Base-by-base conservation (phyloP, 2,329 filamentous ascomycete genomes). In the Dactylella cylindrospora region DNA sequence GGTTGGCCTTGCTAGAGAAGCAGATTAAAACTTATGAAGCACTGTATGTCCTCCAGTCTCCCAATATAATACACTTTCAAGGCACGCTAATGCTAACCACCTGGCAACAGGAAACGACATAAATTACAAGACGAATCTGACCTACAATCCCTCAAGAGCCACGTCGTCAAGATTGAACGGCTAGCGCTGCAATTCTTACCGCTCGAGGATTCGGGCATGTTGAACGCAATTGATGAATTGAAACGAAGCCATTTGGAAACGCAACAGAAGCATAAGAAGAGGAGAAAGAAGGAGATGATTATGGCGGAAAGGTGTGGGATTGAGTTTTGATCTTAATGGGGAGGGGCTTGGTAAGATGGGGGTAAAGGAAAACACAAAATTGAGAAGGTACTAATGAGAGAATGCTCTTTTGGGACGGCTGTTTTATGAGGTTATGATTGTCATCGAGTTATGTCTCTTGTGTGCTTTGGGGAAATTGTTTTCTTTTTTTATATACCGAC, bases 241-340 rank as follows among this genome's bases (percentile, higher is more conserved):
- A 62, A 62, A 32, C 49, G 45, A 36, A 62, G 49, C 29, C 38
- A 62, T 40, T 17, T 62, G 25, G 57, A 62, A 22, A 62, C 57
- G 17, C 57, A 62, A 20, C 57, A 62, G 26, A 62, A 62, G 29
- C 57, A 62, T 29, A 62, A 62, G 31, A 62, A 62, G 51, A 20
- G 57, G 22, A 41, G 57, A 20, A 62, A 54, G 49, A 62, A 62
- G 43, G 57, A 62, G 36, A 32, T 50, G 28, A 44, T 62, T 6
- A 32, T 62, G 31, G 57, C 57, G 13, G 57, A 62, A 33, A 62
- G 45, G 43, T 38, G 57, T 29, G 57, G 49, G 22, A 32, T 62
- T n/a, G 49, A 62, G 35, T 19, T 62, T 25, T 62, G 32, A 47
- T n/a, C 41, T n/a, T n/a, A n/a, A n/a, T n/a, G n/a, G n/a, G n/a